Evolutionary conservation across 441 rosid genomes (phyloP).

Genomic region (Omphalea diandra): DNA sequence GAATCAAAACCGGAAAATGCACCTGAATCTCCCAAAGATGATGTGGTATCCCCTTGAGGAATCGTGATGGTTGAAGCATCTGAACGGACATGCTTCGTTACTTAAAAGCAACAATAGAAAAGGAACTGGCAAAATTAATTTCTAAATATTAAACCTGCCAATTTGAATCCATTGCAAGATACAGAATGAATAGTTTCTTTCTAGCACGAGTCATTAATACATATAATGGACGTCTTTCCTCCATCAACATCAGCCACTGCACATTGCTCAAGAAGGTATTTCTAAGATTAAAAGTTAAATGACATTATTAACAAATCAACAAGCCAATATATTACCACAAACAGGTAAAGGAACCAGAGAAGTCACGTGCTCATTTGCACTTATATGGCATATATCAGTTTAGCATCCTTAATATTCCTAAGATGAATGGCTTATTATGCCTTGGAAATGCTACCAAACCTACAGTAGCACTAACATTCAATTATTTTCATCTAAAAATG

Average conservation of each 20-base stretch:
- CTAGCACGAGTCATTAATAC: conserved; percentile 99
- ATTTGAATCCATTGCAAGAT: conserved; percentile 75
- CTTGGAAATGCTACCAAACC: neutral
- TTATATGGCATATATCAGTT: conserved; percentile 7
- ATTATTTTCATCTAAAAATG: neutral
- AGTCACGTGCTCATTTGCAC: neutral
- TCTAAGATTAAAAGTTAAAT: conserved; percentile 41
- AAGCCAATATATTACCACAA: neutral
- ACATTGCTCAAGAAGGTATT: conserved; percentile 89
- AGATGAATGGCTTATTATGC: neutral
- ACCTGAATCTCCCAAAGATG: conserved; percentile 79
- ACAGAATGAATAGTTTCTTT: conserved; percentile 73
- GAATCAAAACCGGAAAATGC: conserved; percentile 19
- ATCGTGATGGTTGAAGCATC: conserved; percentile 94
- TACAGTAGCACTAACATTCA: neutral
- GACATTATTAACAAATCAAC: conserved; percentile 17
- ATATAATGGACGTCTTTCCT: conserved; percentile 80
- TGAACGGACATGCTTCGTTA: conserved; percentile 37
- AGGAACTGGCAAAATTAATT: conserved; percentile 20
- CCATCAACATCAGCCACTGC: conserved; percentile 85
- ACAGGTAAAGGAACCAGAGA: neutral
- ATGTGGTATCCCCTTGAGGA: conserved; percentile 88
- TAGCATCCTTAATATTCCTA: neutral
- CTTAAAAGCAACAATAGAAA: conserved; percentile 19
- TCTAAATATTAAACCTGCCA: conserved; percentile 77